phyloP scores from a whole-genome alignment of 768 basidiomycete genomes.

The Rickenella mellea region DNA sequence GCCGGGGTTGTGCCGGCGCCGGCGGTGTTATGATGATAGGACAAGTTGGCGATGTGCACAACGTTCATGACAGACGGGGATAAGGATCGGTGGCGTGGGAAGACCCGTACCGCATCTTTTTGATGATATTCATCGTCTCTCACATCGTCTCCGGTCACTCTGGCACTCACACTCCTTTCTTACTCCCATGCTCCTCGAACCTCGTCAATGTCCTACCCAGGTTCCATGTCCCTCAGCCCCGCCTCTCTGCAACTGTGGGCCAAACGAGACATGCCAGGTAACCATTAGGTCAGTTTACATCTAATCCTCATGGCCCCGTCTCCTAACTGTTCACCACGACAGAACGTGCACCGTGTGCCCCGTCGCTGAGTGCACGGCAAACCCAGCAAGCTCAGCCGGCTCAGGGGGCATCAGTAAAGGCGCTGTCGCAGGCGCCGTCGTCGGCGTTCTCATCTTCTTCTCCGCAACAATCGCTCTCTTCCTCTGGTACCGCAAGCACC shows the following conservation, averaged over 20 bases:
- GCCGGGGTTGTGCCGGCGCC: constrained; percentile 33
- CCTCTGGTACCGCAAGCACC: constrained; percentile 57
- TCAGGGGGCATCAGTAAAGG: constrained; percentile 49
- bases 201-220: constrained; percentile 28
- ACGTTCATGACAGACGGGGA: neutral
- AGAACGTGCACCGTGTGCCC: constrained; percentile 56
- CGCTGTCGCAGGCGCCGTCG: constrained; percentile 64
- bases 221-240: constrained; percentile 34
- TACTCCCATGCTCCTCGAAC: constrained; percentile 12
- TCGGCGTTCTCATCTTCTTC: constrained; percentile 55
- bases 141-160: constrained; percentile 17
- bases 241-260: constrained; percentile 44
- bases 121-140: constrained; percentile 11
- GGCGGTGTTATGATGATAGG: constrained; percentile 44
- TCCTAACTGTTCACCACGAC: constrained; percentile 6
- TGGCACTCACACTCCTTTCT: constrained; percentile 22
- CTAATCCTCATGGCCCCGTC: neutral
- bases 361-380: constrained; percentile 40
- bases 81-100: neutral
- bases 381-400: constrained; percentile 8
- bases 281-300: constrained; percentile 42
- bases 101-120: neutral
- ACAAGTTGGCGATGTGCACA: constrained; percentile 33
- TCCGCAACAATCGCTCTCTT: constrained; percentile 39
- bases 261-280: constrained; percentile 48